These are phyloP conservation scores for Fusarium sp. DNA, from an alignment of 2,329 filamentous ascomycete genomes.

Conservation along the genomic window DNA sequence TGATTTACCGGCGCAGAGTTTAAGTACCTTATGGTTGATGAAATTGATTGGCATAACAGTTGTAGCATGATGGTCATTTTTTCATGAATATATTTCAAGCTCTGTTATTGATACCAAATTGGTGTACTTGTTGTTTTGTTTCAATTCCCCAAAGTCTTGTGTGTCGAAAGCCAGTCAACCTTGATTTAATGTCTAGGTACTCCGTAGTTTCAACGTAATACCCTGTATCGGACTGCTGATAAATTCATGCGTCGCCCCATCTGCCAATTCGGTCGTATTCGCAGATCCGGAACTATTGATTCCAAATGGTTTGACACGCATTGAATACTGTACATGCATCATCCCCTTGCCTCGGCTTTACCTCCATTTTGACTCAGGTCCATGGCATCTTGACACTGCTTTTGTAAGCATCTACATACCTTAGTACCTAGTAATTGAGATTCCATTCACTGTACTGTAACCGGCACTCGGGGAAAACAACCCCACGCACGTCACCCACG, in stretches of 20 bases:
- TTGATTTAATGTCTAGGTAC: constrained; percentile 1
- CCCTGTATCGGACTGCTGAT: constrained; percentile 25
- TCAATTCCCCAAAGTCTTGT: not conserved
- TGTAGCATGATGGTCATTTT: not conserved
- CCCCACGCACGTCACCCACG: constrained; percentile 16
- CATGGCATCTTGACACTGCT: not conserved
- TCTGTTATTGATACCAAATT: not conserved
- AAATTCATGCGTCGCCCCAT: constrained; percentile 29
- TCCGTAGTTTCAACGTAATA: not conserved
- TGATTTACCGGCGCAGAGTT: constrained; percentile 33
- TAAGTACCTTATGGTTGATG: not conserved
- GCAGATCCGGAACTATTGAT: constrained; percentile 26
- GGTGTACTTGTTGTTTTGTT: not conserved
- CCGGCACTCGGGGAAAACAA: constrained; percentile 29
- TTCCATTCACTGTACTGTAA: not conserved
- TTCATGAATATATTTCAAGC: not conserved
- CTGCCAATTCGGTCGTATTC: constrained; percentile 19
- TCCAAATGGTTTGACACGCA: constrained; percentile 26
- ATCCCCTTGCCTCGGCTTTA: constrained; percentile 1
- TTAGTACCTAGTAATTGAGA: not conserved
- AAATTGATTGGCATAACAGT: too few species aligned
- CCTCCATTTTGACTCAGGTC: not conserved
- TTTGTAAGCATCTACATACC: constrained; percentile 34
- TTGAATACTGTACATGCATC: not conserved
- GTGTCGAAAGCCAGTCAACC: not conserved